A percentile compares a stretch with the other conserved stretches of the same genome.
phyloP scores from a whole-genome alignment of 345 rosid species.

The Mallotus nudiflorus region DNA sequence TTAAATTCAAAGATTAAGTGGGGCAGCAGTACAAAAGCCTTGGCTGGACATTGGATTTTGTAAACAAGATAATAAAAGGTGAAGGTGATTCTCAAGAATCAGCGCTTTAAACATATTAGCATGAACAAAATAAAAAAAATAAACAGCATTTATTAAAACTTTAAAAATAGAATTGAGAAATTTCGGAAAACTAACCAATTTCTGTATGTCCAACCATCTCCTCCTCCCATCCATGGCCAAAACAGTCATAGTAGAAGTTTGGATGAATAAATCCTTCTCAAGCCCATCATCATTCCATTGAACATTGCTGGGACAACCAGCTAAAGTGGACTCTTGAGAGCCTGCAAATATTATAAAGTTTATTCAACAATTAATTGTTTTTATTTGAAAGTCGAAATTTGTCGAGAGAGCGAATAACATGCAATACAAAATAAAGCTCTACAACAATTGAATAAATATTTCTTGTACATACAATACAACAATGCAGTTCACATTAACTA shows the following conservation, averaged over 20 bases:
- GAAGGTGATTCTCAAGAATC: not conserved
- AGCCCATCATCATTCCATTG: conserved; percentile 86
- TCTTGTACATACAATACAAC: conserved; percentile 5
- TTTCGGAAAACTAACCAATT: conserved; percentile 59
- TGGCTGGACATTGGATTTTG: not conserved
- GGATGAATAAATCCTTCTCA: conserved; percentile 87
- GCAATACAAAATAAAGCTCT: not conserved
- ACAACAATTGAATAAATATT: not conserved
- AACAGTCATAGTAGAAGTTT: conserved; percentile 76
- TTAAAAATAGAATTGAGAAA: conserved; percentile 7
- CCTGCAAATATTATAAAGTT: conserved; percentile 44
- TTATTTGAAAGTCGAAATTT: not conserved
- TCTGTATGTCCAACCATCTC: conserved; percentile 91
- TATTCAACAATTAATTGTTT: not conserved
- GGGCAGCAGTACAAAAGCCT: not conserved
- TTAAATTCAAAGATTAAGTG: not conserved
- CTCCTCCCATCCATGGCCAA: conserved; percentile 99
- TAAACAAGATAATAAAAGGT: not conserved
- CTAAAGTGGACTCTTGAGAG: conserved; percentile 42
- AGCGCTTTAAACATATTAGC: not conserved
- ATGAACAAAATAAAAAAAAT: not conserved
- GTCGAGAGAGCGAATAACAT: not conserved
- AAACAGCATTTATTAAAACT: not conserved
- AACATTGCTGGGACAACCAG: conserved; percentile 58
- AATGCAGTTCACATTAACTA: not conserved